Conservation (phyloP, 257 asterid species). For the Cordia subcordata region DNA sequence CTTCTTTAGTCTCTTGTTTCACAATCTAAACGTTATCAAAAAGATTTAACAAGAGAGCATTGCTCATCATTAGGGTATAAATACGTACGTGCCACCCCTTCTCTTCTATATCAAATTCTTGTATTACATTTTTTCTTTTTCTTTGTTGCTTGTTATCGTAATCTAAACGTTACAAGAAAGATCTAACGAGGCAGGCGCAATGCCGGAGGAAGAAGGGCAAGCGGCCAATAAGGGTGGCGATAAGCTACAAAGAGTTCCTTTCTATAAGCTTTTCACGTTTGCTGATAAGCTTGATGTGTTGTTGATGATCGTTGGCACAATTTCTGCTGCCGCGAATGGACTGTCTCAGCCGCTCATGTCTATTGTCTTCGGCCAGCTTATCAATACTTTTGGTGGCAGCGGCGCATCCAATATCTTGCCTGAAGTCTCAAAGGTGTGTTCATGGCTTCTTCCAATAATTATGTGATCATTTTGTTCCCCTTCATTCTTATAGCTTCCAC, state of each 20-base stretch:
- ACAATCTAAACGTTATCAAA: too few relatives aligned
- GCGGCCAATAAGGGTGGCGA: slow-evolving; percentile 15
- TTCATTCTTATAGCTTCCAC: too few relatives aligned
- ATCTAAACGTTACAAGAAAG: too few relatives aligned
- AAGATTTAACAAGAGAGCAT: too few relatives aligned
- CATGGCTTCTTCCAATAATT: too few relatives aligned
- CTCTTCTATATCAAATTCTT: too few relatives aligned
- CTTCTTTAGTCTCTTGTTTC: too few relatives aligned
- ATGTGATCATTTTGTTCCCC: too few relatives aligned
- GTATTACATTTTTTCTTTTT: too few relatives aligned
- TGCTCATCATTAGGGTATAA: too few relatives aligned
- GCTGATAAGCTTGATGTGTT: slow-evolving; percentile 50
- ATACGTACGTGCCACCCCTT: too few relatives aligned
- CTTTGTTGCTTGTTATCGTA: too few relatives aligned
- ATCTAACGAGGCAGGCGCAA: neutral
- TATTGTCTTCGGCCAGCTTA: slow-evolving; percentile 51
- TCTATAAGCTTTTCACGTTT: slow-evolving; percentile 45
- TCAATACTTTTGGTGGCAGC: slow-evolving; percentile 51
- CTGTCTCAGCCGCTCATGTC: slow-evolving; percentile 74
- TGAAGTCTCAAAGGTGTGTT: slow-evolving; percentile 41
- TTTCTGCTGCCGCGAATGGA: slow-evolving; percentile 54
- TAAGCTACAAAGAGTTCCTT: slow-evolving; percentile 43
- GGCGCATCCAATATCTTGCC: slow-evolving; percentile 30
- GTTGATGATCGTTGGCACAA: slow-evolving; percentile 44
- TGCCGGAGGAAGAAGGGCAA: neutral